Conservation (phyloP, 352 stramenopile genomes). For the Globisporangium barbulae region DNA sequence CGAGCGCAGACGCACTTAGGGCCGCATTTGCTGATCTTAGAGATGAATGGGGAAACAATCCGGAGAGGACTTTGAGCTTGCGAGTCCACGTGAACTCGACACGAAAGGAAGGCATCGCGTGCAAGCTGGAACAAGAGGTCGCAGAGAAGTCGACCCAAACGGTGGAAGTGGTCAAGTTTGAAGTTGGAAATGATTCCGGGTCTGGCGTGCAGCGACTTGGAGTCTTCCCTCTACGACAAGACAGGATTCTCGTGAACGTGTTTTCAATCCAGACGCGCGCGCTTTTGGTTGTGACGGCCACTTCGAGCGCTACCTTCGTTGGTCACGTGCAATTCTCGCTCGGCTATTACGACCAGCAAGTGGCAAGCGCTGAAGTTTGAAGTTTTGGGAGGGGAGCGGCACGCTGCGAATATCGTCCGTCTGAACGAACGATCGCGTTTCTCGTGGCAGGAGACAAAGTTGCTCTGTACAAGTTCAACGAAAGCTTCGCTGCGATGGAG, state of each 20-base stretch:
- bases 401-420: not conserved
- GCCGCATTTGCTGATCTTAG: conserved; percentile 1
- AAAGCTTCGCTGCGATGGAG: conserved; percentile 15
- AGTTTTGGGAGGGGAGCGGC: not conserved
- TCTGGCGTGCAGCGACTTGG: conserved; percentile 9
- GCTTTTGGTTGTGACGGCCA: conserved; percentile 3
- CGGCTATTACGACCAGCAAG: not conserved
- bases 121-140: not conserved
- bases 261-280: conserved; percentile 10
- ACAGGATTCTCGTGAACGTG: not conserved
- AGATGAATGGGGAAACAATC: not conserved
- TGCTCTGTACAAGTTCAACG: conserved; percentile 18
- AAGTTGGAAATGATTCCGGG: not conserved
- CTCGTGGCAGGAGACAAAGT: not conserved
- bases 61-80: not conserved
- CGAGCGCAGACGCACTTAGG: not conserved
- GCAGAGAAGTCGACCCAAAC: not conserved
- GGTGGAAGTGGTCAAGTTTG: conserved; percentile 11
- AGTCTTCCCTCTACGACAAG: conserved; percentile 1
- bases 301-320: not conserved
- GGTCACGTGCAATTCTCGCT: conserved; percentile 9
- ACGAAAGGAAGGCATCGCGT: not conserved
- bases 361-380: not conserved
- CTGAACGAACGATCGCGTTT: conserved; percentile 10
- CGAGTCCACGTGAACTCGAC: not conserved